Base-by-base conservation (phyloP, 306 rosid genomes). In the Gleditsia sinensis region DNA sequence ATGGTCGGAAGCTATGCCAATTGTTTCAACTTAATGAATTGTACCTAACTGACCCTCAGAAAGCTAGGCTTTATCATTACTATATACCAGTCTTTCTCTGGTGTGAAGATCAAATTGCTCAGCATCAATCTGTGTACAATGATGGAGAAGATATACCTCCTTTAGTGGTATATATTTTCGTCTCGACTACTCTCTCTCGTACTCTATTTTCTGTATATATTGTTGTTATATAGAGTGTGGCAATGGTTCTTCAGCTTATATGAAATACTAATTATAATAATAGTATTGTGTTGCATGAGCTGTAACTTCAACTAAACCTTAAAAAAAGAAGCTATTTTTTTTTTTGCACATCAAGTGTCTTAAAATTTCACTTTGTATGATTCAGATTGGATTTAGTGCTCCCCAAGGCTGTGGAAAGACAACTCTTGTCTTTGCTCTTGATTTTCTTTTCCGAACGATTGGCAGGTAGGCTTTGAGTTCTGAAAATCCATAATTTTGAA, bases 351-450 rank as follows among this genome's bases (percentile, higher is more conserved):
- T 16, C n/a, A 67, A 9, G 54, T 45, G 63, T 16, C 17, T 79
- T 24, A 40, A 43, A 24, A 32, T 46, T 54, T 56, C 72, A 63
- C 73, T 50, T 54, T 79, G 56, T 71, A 32, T 55, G 36, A 39
- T 64, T 82, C 84, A 94, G 97, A 90, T 94, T 76, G 98, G 98
- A 72, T 94, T 94, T 75, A 94, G 97, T 80, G 97, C 98, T 16
- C 97, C 96, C 9, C 99, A 94, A 90, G 97, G 97, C 72, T 94
- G 97, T 82, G 99, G 99, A 71, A 94, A 94, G 87, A 94, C 99
- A 43, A 92, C 97, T 24, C 96, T 94, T 40, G 97, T 94, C 73
- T 86, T 85, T 87, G 95, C 97, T 82, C 96, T 94, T 76, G 90
- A 88, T 68, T 92, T 76, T 86, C 99, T 94, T 75, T 92, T 94